Evolutionary conservation across 257 asterid genomes (phyloP), one percentile per base, ranked within the genome.

Genomic region (Jasminum sambac): DNA sequence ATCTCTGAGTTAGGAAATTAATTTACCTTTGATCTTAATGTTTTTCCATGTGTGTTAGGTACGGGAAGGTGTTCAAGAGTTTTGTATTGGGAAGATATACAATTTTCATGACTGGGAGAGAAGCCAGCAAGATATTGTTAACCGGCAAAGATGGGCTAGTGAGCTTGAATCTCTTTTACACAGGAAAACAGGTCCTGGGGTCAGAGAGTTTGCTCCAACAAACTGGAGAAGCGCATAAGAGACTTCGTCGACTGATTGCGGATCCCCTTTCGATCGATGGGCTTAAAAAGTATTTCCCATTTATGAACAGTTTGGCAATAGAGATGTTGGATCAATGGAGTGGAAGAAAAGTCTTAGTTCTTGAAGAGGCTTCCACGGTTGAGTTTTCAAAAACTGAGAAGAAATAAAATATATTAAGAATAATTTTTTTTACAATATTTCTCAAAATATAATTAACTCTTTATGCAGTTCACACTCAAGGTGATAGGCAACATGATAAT

Each of bases 61-160:
- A 82, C n/a, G 97, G 97, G n/a, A 91, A 91, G 82, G 96, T 91
- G 76, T 91, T 91, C 70, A 91, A 89, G 84, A 91, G 87, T 64
- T 85, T 72, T 50, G 92, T 85, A 11, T 74, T 91, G 72, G 97
- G 97, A 73, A 85, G 95, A 83, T 84, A 72, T 40, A 87, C 92
- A 0, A 89, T 90, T 24, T 88, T 85, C 87, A 72, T 90, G 92
- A 89, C 97, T 0, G 97, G 96, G 50, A 82, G 88, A 78, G 95
- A 83, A 73, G 96, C 97, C 5, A 73, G 88, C 72, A 90, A 88
- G 90, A 87, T 85, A 68, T 70, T 88, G 75, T 76, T 90, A 59
- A 81, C 97, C 26, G 97, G 96, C 30, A 90, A 91, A 87, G 96
- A 89, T 73, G 97, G 96, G 41, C 80, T 87, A 60, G 96, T 91